Percentiles rank a stretch among this genome's conserved stretches.
Evolutionary conservation across 108 stramenopile genomes (phyloP).

Genomic region (Nitzschia putrida): DNA sequence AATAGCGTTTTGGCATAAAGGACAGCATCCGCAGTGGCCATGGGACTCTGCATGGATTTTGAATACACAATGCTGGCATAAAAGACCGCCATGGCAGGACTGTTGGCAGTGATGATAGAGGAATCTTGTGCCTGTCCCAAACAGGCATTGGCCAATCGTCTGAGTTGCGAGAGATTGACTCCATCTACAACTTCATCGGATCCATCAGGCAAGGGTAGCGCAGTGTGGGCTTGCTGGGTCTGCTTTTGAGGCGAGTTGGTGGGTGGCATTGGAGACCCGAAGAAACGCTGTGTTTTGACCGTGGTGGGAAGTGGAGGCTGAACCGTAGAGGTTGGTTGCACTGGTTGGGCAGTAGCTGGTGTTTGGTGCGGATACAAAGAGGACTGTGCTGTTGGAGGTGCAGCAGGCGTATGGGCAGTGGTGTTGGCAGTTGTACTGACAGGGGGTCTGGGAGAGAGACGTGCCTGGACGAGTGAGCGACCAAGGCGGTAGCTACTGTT

Average conservation of each 20-base stretch:
- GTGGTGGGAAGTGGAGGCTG: conserved; percentile 1
- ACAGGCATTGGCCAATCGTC: conserved; percentile 16
- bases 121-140: conserved; percentile 1
- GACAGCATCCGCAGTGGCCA: conserved; percentile 54
- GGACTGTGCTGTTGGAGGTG: too few species aligned
- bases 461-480: conserved; percentile 28
- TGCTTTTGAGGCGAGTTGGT: conserved; percentile 8
- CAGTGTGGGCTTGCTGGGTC: not conserved
- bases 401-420: too few species aligned
- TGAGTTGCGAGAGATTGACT: conserved; percentile 29
- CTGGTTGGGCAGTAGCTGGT: too few species aligned
- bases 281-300: not conserved
- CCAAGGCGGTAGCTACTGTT: conserved; percentile 21
- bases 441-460: conserved; percentile 23
- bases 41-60: conserved; percentile 39
- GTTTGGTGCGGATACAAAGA: too few species aligned
- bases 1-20: conserved; percentile 57
- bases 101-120: conserved; percentile 5
- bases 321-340: not conserved
- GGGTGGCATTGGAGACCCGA: not conserved
- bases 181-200: conserved; percentile 22
- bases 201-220: not conserved
- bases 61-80: conserved; percentile 60
- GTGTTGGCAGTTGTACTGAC: too few species aligned
- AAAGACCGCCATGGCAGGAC: conserved; percentile 61